A percentile compares a stretch with the other conserved stretches of the same genome.
These are phyloP conservation scores for Stellera chamaejasme DNA, from an alignment of 345 rosid genomes.

Conservation along the genomic window DNA sequence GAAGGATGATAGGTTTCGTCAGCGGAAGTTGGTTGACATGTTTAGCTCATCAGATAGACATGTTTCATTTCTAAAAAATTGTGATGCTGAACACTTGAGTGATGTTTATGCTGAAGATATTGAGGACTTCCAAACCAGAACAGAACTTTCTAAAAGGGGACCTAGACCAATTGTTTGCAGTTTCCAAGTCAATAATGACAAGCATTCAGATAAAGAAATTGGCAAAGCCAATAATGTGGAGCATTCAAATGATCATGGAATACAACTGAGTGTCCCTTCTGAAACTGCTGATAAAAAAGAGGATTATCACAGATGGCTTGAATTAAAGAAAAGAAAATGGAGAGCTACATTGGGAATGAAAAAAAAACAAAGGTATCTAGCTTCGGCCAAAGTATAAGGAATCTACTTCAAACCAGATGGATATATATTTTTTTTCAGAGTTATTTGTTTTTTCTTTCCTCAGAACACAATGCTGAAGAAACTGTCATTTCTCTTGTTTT, in stretches of 20 bases:
- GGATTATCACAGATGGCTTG: conserved; percentile 97
- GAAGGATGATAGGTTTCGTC: conserved; percentile 86
- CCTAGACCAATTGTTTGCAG: conserved; percentile 68
- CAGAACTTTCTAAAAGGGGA: conserved; percentile 27
- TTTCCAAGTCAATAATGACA: conserved; percentile 33
- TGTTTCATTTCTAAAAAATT: conserved; percentile 19
- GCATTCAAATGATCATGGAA: conserved; percentile 17
- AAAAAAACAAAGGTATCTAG: conserved; percentile 68
- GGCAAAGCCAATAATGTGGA: conserved; percentile 15
- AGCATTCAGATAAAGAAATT: conserved; percentile 21
- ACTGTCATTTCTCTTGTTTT: too few relatives aligned
- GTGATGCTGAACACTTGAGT: conserved; percentile 13
- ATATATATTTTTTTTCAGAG: background rate
- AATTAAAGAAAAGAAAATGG: conserved; percentile 86
- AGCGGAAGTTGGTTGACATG: conserved; percentile 71
- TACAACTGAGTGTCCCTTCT: conserved; percentile 22
- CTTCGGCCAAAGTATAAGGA: conserved; percentile 1
- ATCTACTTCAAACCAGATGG: conserved; percentile 3
- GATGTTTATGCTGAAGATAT: conserved; percentile 43
- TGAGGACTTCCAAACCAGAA: conserved; percentile 65
- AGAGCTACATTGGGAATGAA: conserved; percentile 46
- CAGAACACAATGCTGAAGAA: too few relatives aligned
- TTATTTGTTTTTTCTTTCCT: too few relatives aligned
- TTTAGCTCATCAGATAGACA: conserved; percentile 34
- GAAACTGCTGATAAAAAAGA: conserved; percentile 56